phyloP scores from a whole-genome alignment of 371 early-diverging fungal species.

The Circinella minor region DNA sequence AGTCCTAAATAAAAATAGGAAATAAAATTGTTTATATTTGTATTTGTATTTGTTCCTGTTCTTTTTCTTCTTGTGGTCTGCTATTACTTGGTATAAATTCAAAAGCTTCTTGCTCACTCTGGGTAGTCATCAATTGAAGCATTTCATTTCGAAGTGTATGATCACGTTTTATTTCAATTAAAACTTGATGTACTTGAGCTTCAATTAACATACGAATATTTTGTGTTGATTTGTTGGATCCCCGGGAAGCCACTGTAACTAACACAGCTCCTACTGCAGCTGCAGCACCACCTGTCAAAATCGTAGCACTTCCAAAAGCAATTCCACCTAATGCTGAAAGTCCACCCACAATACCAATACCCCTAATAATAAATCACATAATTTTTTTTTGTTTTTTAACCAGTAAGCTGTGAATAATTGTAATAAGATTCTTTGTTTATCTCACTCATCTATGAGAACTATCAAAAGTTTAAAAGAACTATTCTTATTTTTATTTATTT shows the following conservation, averaged over 20 bases:
- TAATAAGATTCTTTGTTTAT: not conserved
- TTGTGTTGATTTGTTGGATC: not conserved
- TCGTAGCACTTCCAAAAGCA: constrained; percentile 45
- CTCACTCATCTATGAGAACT: no score
- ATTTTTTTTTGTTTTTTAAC: no score
- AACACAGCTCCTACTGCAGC: constrained; percentile 38
- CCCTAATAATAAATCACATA: constrained; percentile 25
- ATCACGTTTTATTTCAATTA: not conserved
- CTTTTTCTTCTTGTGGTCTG: not conserved
- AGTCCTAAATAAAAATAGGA: no score
- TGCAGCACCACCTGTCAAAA: constrained; percentile 39
- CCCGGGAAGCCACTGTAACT: constrained; percentile 31
- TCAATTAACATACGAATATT: constrained; percentile 5
- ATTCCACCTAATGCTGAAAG: constrained; percentile 56
- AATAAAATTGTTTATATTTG: no score
- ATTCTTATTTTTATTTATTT: not conserved
- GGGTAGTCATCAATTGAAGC: not conserved
- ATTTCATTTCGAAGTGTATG: not conserved
- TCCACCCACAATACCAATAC: constrained; percentile 49
- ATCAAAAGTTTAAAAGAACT: not conserved
- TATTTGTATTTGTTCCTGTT: no score
- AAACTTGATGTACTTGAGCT: constrained; percentile 2
- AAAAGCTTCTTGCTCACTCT: constrained; percentile 6
- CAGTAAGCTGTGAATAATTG: not conserved
- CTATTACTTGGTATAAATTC: not conserved